Base-by-base conservation (phyloP, 495 filamentous ascomycete species). In the Hamigera avellanea region DNA sequence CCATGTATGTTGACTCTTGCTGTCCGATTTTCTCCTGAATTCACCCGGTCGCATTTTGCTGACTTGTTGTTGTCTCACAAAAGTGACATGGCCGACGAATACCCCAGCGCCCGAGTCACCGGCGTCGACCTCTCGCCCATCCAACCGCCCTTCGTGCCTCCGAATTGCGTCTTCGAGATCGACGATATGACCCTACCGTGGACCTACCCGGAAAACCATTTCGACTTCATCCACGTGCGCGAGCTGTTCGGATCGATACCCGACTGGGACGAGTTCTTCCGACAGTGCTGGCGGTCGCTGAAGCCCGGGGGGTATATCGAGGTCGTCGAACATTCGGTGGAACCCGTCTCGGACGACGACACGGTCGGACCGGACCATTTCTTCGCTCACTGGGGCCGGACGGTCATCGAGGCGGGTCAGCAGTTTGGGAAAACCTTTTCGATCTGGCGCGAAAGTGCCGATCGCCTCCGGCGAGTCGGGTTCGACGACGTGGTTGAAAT, bases 271-370 rank as follows among this genome's bases (percentile, higher is more conserved):
- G 58, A 48, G 14, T 64, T 66, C 38, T 57, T 62, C 36, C 41
- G 41, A 33, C 47, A 64, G 42, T 54, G 46, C 18, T 52, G 46
- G 34, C 45, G 48, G 17, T 54, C 54, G 44, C 53, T 77, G 9
- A 71, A 72, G 35, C 81, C 80, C 0, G 80, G 81, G 12, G 81
- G 76, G 45, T 82, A 74, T 56, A 59, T 80, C 33, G 78, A 83
- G 45, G 59, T 79, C 21, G 67, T 73, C 30, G 75, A 79, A 41
- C 63, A 72, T 16, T 47, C 59, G 15, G 65, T 73, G 32, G 56
- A 49, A 15, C 66, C 68, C 2, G 49, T 57, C 26, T 66, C 70
- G 12, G 59, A 67, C 37, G 70, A 73, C 43, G 61, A 43, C 9
- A n/a, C n/a, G n/a, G n/a, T n/a, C n/a, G n/a, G n/a, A n/a, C n/a